These are phyloP conservation scores for Arthrinium phaeospermum DNA, from an alignment of 2,329 filamentous ascomycete genomes.

Conservation along the genomic window DNA sequence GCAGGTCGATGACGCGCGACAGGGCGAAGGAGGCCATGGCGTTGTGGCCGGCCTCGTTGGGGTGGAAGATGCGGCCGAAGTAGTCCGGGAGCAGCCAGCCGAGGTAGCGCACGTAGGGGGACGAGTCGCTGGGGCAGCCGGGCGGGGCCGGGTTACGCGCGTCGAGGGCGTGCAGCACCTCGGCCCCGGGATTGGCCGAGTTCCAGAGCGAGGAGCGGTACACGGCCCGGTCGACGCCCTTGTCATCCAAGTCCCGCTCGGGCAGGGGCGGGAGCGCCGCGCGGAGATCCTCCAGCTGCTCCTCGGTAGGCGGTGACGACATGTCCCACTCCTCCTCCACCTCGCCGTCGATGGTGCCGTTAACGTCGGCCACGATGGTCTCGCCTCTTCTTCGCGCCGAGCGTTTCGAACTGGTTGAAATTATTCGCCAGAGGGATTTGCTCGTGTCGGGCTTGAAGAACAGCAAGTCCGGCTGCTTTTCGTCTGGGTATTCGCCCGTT, in stretches of 20 bases:
- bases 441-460: constrained; percentile 40
- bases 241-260: constrained; percentile 17
- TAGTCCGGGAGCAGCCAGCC: constrained; percentile 37
- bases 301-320: not conserved
- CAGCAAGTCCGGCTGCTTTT: constrained; percentile 36
- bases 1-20: constrained; percentile 28
- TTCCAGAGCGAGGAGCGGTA: constrained; percentile 34
- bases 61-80: constrained; percentile 40
- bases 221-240: constrained; percentile 24
- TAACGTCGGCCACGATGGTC: constrained; percentile 21
- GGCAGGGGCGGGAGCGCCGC: constrained; percentile 2
- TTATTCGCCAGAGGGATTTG: constrained; percentile 14
- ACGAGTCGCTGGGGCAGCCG: constrained; percentile 35
- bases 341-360: constrained; percentile 11
- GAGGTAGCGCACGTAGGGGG: constrained; percentile 27
- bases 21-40: constrained; percentile 38
- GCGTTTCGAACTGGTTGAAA: not conserved
- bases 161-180: constrained; percentile 32
- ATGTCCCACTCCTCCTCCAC: not conserved
- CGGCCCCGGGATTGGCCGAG: constrained; percentile 32
- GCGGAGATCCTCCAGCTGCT: not conserved
- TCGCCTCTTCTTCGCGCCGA: not conserved
- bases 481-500: constrained; percentile 36
- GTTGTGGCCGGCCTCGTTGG: constrained; percentile 37
- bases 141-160: constrained; percentile 32